These are phyloP conservation scores for Endotrypanum monterogeii DNA, from an alignment of 208 protist genomes.

Conservation along the genomic window DNA sequence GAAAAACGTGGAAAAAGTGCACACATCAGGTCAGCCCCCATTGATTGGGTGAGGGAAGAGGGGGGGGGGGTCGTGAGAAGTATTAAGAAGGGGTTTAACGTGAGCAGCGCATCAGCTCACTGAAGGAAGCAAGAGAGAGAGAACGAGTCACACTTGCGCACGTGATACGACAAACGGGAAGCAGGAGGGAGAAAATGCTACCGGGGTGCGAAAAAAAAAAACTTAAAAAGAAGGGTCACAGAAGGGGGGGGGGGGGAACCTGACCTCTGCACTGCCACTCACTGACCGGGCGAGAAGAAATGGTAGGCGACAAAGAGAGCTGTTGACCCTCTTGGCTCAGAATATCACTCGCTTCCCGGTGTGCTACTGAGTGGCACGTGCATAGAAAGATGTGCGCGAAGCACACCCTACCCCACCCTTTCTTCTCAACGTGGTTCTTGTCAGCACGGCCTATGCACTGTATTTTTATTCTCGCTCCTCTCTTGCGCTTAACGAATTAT, in stretches of 20 bases:
- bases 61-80: not conserved
- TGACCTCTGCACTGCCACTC: not conserved
- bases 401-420: too few relatives aligned
- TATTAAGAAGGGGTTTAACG: not conserved
- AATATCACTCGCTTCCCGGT: not conserved
- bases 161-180: not conserved
- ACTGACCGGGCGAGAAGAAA: too few relatives aligned
- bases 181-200: not conserved
- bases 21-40: not conserved
- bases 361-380: not conserved
- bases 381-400: not conserved
- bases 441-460: too few relatives aligned
- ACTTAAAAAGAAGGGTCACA: too few relatives aligned
- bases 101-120: constrained; percentile 5
- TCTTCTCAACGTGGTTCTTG: too few relatives aligned
- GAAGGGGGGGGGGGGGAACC: too few relatives aligned
- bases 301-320: not conserved
- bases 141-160: not conserved
- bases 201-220: not conserved
- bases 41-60: not conserved
- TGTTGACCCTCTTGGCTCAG: not conserved
- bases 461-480: not conserved
- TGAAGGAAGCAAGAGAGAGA: constrained; percentile 17
- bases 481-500: constrained; percentile 1
- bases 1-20: not conserved